Base-by-base conservation (phyloP, 2,329 filamentous ascomycete genomes). In the Dryadomyces quercus-mongolicae region DNA sequence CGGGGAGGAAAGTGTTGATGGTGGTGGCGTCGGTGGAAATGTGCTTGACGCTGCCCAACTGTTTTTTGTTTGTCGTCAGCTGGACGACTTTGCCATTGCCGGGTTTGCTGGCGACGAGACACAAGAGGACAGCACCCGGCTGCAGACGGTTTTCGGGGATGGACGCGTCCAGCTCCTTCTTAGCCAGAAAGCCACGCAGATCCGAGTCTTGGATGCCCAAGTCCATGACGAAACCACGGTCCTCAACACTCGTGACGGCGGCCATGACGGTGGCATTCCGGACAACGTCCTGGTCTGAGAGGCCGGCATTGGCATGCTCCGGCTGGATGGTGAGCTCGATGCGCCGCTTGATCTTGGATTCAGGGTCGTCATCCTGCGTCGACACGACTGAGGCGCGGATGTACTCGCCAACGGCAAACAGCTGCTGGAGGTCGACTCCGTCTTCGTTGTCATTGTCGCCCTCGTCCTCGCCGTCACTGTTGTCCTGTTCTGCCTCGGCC, bases 161-260 rank as follows among this genome's bases (percentile, higher is more conserved):
- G 47, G 74, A 75, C 34, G 78, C 66, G 51, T 88, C 86, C 18
- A 96, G 72, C 65, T 96, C 90, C 64, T 86, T 89, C 57, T 85
- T 86, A 5, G 89, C 81, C 64, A 98, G 76, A 70, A 98, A 98
- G 2, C 88, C 93, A 59, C 83, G 84, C 52, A 91, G 67, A 42
- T 80, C 77, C 36, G 76, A 71, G 53, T 82, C 80, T 40, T 82
- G 75, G 7, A 97, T 73, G 18, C 89, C 89, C 42, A 97, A 71
- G 61, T 96, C 89, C 89, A 98, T 95, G 54, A 97, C 81, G 55
- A 93, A 78, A 58, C 93, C 93, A 64, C 95, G 91, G 62, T 98
- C 94, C 68, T 98, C 92, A n/a, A 94, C 85, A 68, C 92, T 98
- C 51, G 79, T 71, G 25, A 98, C 84, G 0, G 90, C 85, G 2